A percentile compares a stretch with the other conserved stretches of the same genome.
These are phyloP conservation scores for Fusarium acutatum DNA, from an alignment of 2,329 filamentous ascomycete genomes.

Conservation along the genomic window DNA sequence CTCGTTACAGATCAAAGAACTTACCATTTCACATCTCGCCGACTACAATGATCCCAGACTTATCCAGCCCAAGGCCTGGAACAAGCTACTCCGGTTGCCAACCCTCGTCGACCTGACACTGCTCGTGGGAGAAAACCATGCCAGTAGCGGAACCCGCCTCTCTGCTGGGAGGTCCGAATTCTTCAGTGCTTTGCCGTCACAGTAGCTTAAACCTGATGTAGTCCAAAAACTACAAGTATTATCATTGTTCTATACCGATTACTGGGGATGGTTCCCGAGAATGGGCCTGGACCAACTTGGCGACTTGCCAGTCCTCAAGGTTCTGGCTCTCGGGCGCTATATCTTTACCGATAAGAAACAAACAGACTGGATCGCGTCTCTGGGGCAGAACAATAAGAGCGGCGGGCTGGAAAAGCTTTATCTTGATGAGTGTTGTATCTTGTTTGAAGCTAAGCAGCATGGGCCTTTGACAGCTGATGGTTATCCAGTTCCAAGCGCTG, in stretches of 20 bases:
- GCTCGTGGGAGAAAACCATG: not conserved
- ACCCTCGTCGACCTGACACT: not conserved
- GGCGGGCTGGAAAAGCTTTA: conserved; percentile 48
- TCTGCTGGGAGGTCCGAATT: not conserved
- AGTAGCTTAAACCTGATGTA: conserved; percentile 21
- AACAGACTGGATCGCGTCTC: conserved; percentile 53
- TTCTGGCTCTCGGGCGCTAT: conserved; percentile 51
- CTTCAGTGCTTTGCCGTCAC: conserved; percentile 10
- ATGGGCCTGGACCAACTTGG: conserved; percentile 42
- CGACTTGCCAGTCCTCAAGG: conserved; percentile 48
- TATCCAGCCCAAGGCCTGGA: not conserved
- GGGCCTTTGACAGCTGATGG: not conserved
- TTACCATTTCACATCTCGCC: not conserved
- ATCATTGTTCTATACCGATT: conserved; percentile 46
- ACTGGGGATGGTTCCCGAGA: conserved; percentile 50
- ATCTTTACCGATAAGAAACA: conserved; percentile 54
- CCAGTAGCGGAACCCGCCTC: accelerated
- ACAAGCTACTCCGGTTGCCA: not conserved
- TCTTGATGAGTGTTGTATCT: conserved; percentile 52
- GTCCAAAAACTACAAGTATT: conserved; percentile 43
- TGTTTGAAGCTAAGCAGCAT: not conserved
- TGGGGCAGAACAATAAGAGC: conserved; percentile 8
- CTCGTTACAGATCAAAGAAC: accelerated
- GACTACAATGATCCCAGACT: not conserved
- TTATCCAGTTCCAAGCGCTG: too few relatives aligned